These are phyloP conservation scores for Fraxinus floribunda DNA, from an alignment of 305 asterid species.

Conservation along the genomic window DNA sequence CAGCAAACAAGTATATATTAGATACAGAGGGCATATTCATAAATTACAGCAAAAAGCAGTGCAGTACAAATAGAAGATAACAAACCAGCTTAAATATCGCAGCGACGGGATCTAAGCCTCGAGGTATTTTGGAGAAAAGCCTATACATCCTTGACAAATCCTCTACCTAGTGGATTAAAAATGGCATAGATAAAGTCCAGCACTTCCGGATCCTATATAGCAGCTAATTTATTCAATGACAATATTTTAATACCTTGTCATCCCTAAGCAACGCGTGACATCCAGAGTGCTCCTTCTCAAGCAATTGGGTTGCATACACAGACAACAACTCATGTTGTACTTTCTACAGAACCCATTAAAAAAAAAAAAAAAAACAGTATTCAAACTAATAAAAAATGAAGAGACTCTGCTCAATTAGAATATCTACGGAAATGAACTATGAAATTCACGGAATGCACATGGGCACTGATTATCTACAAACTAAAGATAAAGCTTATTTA, in stretches of 20 bases:
- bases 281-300: constrained; percentile 98
- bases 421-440: background rate
- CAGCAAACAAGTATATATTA: constrained; percentile 20
- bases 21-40: constrained; percentile 10
- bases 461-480: constrained; percentile 12
- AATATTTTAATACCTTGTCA: constrained; percentile 67
- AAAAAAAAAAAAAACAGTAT: background rate
- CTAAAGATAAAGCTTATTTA: background rate
- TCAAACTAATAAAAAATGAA: constrained; percentile 4
- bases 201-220: background rate
- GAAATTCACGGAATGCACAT: constrained; percentile 7
- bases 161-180: constrained; percentile 49
- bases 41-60: background rate
- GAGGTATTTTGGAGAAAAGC: constrained; percentile 85
- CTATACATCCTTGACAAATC: constrained; percentile 94
- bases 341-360: constrained; percentile 41
- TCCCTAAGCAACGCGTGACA: constrained; percentile 89
- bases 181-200: background rate
- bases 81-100: constrained; percentile 86
- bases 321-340: constrained; percentile 83
- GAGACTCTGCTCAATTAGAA: background rate
- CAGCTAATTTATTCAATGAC: constrained; percentile 2
- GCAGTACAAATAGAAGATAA: constrained; percentile 19
- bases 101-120: constrained; percentile 90
- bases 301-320: constrained; percentile 82